phyloP scores from a whole-genome alignment of 352 stramenopile species.

The Phytophthora hibernalis region DNA sequence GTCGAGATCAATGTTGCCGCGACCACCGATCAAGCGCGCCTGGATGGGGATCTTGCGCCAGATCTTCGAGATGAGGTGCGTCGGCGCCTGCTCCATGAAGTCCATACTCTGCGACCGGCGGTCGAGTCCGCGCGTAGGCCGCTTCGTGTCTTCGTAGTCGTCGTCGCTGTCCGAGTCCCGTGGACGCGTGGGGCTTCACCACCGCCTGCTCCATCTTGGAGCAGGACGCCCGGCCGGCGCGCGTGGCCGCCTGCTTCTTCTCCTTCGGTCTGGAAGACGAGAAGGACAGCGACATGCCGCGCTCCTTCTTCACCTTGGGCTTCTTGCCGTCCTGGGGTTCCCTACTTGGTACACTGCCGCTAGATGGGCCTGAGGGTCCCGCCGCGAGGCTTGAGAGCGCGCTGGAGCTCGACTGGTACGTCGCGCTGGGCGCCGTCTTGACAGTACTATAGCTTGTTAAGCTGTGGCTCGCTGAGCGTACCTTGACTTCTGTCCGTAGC shows the following conservation, averaged over 20 bases:
- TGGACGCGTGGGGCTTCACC: constrained; percentile 53
- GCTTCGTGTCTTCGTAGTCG: constrained; percentile 71
- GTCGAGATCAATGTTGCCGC: constrained; percentile 61
- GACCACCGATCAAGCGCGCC: constrained; percentile 60
- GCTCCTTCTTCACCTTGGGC: constrained; percentile 45
- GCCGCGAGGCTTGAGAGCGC: constrained; percentile 23
- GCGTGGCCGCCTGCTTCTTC: constrained; percentile 10
- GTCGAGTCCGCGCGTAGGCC: constrained; percentile 63
- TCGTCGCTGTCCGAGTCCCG: constrained; percentile 79
- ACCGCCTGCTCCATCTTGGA: constrained; percentile 59
- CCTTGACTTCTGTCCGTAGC: constrained; percentile 20
- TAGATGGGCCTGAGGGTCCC: neutral
- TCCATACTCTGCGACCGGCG: constrained; percentile 78
- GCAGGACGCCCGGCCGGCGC: constrained; percentile 31
- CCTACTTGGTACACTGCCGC: neutral
- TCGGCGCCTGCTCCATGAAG: constrained; percentile 79
- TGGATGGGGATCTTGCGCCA: constrained; percentile 84
- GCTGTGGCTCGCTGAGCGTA: constrained; percentile 25
- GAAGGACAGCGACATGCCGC: constrained; percentile 54
- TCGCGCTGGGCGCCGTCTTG: constrained; percentile 25
- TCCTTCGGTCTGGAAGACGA: constrained; percentile 48
- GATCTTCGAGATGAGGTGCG: constrained; percentile 81
- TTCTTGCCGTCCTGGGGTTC: constrained; percentile 39
- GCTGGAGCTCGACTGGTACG: constrained; percentile 32
- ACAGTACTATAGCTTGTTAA: constrained; percentile 26